Conservation (phyloP, 2,329 filamentous ascomycete species). For the Colletotrichum melonis region DNA sequence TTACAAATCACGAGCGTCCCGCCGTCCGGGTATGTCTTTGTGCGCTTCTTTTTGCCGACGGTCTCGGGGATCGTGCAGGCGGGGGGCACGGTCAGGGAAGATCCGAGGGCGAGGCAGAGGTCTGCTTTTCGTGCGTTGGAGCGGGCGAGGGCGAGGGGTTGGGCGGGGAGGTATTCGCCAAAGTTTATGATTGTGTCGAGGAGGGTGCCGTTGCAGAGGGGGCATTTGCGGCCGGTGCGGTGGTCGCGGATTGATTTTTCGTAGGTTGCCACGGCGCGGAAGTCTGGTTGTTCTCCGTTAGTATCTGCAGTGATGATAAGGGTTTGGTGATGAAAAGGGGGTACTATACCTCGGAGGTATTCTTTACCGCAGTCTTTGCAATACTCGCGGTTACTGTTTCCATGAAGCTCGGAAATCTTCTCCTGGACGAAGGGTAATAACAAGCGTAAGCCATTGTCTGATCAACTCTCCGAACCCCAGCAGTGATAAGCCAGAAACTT, state of each 20-base stretch:
- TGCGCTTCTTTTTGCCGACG: conserved; percentile 42
- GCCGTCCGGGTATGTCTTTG: conserved; percentile 17
- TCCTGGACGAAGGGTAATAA: conserved; percentile 37
- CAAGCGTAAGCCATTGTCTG: neutral
- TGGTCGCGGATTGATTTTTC: conserved; percentile 56
- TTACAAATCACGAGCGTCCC: conserved; percentile 56
- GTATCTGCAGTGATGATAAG: neutral
- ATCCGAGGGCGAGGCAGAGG: conserved; percentile 58
- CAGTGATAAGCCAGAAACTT: neutral
- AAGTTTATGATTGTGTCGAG: conserved; percentile 60
- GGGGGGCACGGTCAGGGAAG: conserved; percentile 56
- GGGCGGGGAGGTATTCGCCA: conserved; percentile 48
- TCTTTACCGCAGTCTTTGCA: conserved; percentile 58
- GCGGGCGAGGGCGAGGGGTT: conserved; percentile 46
- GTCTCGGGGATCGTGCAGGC: conserved; percentile 54
- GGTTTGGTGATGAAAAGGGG: neutral
- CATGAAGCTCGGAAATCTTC: conserved; percentile 58
- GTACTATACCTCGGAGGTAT: conserved; percentile 52
- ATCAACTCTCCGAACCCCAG: neutral
- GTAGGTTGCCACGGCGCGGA: conserved; percentile 56
- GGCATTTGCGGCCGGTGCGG: conserved; percentile 58
- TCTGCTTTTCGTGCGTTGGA: conserved; percentile 54
- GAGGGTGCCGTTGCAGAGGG: conserved; percentile 49
- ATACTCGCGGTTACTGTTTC: conserved; percentile 58
- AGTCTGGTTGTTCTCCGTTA: conserved; percentile 45